A percentile compares a stretch with the other conserved stretches of the same genome.
These are phyloP conservation scores for Pleurotus cornucopiae DNA, from an alignment of 768 basidiomycete genomes.

Conservation along the genomic window DNA sequence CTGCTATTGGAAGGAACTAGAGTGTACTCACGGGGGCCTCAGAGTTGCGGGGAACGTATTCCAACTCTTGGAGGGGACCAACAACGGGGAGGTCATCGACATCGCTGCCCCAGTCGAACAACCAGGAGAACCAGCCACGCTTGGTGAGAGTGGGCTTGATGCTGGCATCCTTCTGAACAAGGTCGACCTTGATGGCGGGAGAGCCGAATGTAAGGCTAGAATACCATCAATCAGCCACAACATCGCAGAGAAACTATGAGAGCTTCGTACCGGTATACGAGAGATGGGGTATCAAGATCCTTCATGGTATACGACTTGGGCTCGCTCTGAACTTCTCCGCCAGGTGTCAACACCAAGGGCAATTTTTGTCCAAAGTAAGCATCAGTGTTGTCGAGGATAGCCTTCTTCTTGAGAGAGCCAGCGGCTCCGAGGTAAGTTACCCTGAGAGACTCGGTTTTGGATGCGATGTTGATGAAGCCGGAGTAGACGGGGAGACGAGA, in stretches of 20 bases:
- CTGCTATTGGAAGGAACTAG: not conserved
- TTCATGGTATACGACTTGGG: constrained; percentile 46
- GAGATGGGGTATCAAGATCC: constrained; percentile 34
- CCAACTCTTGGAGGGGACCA: constrained; percentile 44
- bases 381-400: constrained; percentile 7
- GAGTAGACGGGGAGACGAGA: constrained; percentile 54
- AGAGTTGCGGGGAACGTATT: constrained; percentile 44
- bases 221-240: not conserved
- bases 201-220: constrained; percentile 46
- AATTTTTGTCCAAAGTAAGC: constrained; percentile 14
- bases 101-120: not conserved
- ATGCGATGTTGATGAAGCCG: constrained; percentile 49
- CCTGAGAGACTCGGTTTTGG: constrained; percentile 30
- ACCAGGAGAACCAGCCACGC: constrained; percentile 19
- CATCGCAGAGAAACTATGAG: not conserved
- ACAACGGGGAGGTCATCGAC: constrained; percentile 22
- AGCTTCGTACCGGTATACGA: constrained; percentile 30
- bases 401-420: constrained; percentile 1
- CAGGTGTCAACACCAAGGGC: constrained; percentile 36
- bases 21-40: constrained; percentile 24
- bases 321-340: constrained; percentile 32
- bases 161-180: constrained; percentile 40
- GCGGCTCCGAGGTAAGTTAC: constrained; percentile 42
- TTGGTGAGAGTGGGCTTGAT: constrained; percentile 20
- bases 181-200: constrained; percentile 40